A percentile compares a stretch with the other conserved stretches of the same genome.
These are phyloP conservation scores for Diddensiella caesifluorescens DNA, from an alignment of 805 yeast genomes.

Conservation along the genomic window DNA sequence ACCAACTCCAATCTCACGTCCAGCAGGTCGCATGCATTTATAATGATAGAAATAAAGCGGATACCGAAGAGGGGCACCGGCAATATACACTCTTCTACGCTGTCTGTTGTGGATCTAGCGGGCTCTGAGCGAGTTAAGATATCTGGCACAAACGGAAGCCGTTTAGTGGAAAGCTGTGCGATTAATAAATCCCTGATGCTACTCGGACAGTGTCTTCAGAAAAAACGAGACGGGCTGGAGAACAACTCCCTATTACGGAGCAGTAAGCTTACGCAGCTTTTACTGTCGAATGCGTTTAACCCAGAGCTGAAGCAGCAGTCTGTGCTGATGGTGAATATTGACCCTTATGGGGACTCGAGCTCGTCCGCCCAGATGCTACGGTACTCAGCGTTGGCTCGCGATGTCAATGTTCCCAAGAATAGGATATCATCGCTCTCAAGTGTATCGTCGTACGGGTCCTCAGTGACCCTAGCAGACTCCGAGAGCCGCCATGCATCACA, in stretches of 20 bases:
- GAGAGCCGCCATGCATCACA: background rate
- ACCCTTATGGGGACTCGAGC: slow-evolving; percentile 37
- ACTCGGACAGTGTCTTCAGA: slow-evolving; percentile 44
- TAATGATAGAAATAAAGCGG: slow-evolving; percentile 38
- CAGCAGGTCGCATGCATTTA: slow-evolving; percentile 50
- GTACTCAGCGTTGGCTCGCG: slow-evolving; percentile 28
- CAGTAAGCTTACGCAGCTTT: slow-evolving; percentile 44
- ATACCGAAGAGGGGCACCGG: slow-evolving; percentile 14
- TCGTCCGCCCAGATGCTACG: slow-evolving; percentile 31
- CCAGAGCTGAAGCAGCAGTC: slow-evolving; percentile 28
- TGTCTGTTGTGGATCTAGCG: slow-evolving; percentile 49
- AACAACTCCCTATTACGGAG: slow-evolving; percentile 42
- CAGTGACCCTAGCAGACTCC: slow-evolving; percentile 4
- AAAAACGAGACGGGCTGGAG: slow-evolving; percentile 31
- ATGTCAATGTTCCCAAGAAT: slow-evolving; percentile 20
- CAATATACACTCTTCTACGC: slow-evolving; percentile 32
- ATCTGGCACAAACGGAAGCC: slow-evolving; percentile 42
- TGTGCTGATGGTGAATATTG: slow-evolving; percentile 36
- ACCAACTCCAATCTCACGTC: slow-evolving; percentile 43
- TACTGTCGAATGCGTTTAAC: slow-evolving; percentile 42
- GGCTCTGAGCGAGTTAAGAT: slow-evolving; percentile 48
- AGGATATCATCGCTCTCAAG: slow-evolving; percentile 15
- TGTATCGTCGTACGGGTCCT: slow-evolving; percentile 8
- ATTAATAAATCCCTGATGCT: slow-evolving; percentile 47
- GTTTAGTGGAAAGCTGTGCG: slow-evolving; percentile 43